Percentiles rank a stretch among this genome's conserved stretches.
Evolutionary conservation across 164 flowering plant species (phyloP).

Genomic region (Macadamia integrifolia): DNA sequence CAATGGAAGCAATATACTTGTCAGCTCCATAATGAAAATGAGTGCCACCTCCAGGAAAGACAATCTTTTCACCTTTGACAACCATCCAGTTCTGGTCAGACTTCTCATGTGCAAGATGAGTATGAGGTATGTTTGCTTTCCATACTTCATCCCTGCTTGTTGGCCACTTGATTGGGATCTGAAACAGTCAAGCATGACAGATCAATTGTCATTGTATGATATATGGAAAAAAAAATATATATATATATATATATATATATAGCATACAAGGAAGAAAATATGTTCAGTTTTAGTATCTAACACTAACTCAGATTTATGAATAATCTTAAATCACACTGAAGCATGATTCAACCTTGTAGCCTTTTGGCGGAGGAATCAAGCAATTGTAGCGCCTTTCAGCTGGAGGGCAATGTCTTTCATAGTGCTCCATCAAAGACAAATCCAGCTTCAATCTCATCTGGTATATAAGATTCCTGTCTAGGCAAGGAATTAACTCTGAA

Average conservation of each 20-base stretch:
- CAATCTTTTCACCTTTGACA: conserved; percentile 76
- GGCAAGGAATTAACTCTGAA: conserved; percentile 83
- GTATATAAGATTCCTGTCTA: conserved; percentile 76
- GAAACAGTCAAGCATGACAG: conserved; percentile 9
- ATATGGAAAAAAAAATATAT: not conserved
- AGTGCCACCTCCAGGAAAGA: conserved; percentile 92
- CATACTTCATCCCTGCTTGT: conserved; percentile 87
- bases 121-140: conserved; percentile 92
- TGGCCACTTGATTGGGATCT: conserved; percentile 95
- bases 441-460: conserved; percentile 83
- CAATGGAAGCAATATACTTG: conserved; percentile 69
- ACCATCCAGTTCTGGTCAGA: conserved; percentile 99
- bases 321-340: not conserved
- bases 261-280: not conserved
- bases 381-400: conserved; percentile 85
- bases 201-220: not conserved
- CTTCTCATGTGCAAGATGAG: conserved; percentile 89
- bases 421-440: conserved; percentile 83
- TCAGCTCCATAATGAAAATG: conserved; percentile 93
- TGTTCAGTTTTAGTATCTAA: not conserved
- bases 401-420: conserved; percentile 83
- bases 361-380: conserved; percentile 84
- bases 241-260: not conserved
- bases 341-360: conserved; percentile 59
- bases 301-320: not conserved